phyloP scores from a whole-genome alignment of 2,329 filamentous ascomycete species.

The Colletotrichum zoysiae region DNA sequence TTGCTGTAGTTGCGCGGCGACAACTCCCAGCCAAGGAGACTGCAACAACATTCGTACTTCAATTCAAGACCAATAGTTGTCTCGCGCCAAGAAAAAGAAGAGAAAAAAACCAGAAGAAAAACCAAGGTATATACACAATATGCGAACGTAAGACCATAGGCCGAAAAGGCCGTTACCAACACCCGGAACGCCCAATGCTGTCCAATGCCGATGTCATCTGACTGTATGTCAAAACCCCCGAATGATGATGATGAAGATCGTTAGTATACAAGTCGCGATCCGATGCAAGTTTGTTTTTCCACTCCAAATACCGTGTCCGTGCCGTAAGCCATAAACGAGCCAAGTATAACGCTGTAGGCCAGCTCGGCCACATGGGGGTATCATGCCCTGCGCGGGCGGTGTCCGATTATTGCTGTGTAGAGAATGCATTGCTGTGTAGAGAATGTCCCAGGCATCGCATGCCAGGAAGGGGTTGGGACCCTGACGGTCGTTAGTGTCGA shows the following conservation, averaged over 20 bases:
- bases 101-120: not conserved
- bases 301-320: slow-evolving; percentile 39
- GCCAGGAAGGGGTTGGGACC: slow-evolving; percentile 2
- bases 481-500: slow-evolving; percentile 5
- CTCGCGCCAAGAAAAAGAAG: not conserved
- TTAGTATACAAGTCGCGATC: slow-evolving; percentile 41
- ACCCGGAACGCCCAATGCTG: slow-evolving; percentile 38
- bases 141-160: slow-evolving; percentile 26
- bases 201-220: slow-evolving; percentile 38
- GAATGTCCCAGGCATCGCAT: slow-evolving; percentile 13
- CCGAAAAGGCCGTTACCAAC: slow-evolving; percentile 14
- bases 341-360: slow-evolving; percentile 37
- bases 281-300: slow-evolving; percentile 40
- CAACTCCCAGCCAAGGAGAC: slow-evolving; percentile 7
- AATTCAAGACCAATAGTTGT: slow-evolving; percentile 26
- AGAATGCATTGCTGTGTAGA: slow-evolving; percentile 15
- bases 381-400: slow-evolving; percentile 40
- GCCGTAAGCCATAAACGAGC: slow-evolving; percentile 40
- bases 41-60: slow-evolving; percentile 20
- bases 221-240: slow-evolving; percentile 35
- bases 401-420: slow-evolving; percentile 39
- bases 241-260: slow-evolving; percentile 32
- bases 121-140: slow-evolving; percentile 31
- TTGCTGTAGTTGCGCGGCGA: not conserved
- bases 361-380: slow-evolving; percentile 40